phyloP scores from a whole-genome alignment of 306 rosid genomes.

The Medicago ruthenica region DNA sequence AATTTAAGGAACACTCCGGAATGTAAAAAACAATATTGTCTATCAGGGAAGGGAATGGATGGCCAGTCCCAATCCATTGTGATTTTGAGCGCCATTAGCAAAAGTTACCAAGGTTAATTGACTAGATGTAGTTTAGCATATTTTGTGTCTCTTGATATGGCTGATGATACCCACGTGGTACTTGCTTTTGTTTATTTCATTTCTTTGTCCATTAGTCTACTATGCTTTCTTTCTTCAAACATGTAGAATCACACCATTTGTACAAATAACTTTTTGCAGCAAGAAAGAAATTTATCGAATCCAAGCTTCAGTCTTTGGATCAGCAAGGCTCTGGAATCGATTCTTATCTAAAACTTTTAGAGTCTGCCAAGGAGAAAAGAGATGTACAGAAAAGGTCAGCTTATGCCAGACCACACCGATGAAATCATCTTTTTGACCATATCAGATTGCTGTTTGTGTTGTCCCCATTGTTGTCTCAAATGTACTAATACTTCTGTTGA shows the following conservation, averaged over 20 bases:
- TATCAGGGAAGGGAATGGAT: neutral
- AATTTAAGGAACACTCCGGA: neutral
- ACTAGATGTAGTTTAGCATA: constrained; percentile 12
- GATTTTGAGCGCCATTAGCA: neutral
- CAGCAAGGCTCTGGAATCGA: constrained; percentile 66
- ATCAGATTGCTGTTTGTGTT: constrained; percentile 35
- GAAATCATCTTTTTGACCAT: constrained; percentile 27
- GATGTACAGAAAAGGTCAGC: constrained; percentile 77
- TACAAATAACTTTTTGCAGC: constrained; percentile 59
- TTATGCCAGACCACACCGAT: constrained; percentile 34
- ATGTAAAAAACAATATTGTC: neutral
- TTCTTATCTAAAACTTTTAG: constrained; percentile 68
- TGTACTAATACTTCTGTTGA: constrained; percentile 49
- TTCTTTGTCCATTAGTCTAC: constrained; percentile 18
- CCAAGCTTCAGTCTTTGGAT: constrained; percentile 78
- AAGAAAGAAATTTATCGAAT: constrained; percentile 81
- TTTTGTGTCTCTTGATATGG: constrained; percentile 14
- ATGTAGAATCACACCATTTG: constrained; percentile 29
- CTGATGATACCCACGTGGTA: constrained; percentile 4
- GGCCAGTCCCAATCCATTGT: neutral
- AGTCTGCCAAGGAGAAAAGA: constrained; percentile 79
- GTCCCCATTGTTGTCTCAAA: constrained; percentile 13
- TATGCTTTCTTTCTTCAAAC: constrained; percentile 16
- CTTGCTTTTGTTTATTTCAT: neutral
- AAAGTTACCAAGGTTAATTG: neutral